Evolutionary conservation across 225 moss, liverwort and hornwort species (phyloP), one percentile per base, ranked within the genome.

Genomic region (Bryoerythrophyllum caledonicum): DNA sequence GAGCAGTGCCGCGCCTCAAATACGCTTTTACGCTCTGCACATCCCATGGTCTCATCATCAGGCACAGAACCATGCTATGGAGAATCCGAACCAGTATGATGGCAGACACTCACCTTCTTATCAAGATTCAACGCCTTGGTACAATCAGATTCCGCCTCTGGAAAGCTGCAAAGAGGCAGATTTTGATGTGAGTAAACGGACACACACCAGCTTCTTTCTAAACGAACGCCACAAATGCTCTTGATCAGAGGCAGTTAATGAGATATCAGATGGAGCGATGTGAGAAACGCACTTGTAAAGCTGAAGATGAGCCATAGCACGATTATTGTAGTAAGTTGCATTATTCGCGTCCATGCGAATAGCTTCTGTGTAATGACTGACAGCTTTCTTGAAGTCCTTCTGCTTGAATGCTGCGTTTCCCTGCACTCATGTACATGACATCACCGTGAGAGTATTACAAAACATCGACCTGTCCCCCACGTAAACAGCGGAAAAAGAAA

Each of bases 111-210:
- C 74, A 96, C 96, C 93, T 97, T 97, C 82, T 89, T 97, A 75
- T 97, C 94, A 65, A 97, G 81, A 76, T 71, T 75, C 65, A 97
- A 78, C 37, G 97, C 97, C 60, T 97, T 89, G 9, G 89, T 91
- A 81, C 97, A 94, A 60, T 97, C 97, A 76, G 94, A 90, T 86
- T 94, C 97, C 66, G 92, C 93, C 77, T 94, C 91, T 35, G 78
- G 82, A 82, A 94, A 97, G 80, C 94, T 97, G 88, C 78, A 53
- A 68, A 74, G 4, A 15, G 23, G 28, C 46, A 84, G 24, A 74
- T 11, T 26, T 17, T 65, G 10, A 27, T 63, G 78, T 78, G 58
- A 85, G 75, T 63, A 41, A 41, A 28, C 10, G 37, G 63, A 68
- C 67, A 20, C 32, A 63, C 52, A 74, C 20, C 12, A 76, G 44